Conservation (phyloP, 176 grass and related monocot genomes). For the Cenchrus purpureus region DNA sequence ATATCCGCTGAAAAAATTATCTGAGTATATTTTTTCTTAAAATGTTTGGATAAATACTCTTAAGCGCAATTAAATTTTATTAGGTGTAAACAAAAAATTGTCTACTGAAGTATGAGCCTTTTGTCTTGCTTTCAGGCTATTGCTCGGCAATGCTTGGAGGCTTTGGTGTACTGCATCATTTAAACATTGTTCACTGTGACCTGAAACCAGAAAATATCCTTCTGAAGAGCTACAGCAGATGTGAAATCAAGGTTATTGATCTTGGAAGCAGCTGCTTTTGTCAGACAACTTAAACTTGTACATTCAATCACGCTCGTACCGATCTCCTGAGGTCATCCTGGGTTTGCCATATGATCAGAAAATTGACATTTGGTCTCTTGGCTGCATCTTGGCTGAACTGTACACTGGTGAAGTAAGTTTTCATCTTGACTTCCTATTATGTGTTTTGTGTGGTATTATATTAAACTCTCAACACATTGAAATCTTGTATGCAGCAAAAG, state of each 20-base stretch:
- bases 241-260: slow-evolving; percentile 99
- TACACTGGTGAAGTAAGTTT: slow-evolving; percentile 86
- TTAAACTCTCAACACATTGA: neutral
- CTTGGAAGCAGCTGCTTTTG: slow-evolving; percentile 98
- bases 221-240: slow-evolving; percentile 96
- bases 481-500: slow-evolving; percentile 11
- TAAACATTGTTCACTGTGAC: slow-evolving; percentile 97
- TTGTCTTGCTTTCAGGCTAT: slow-evolving; percentile 68
- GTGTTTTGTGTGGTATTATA: slow-evolving; percentile 34
- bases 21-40: neutral
- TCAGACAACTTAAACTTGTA: slow-evolving; percentile 82
- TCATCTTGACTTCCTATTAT: slow-evolving; percentile 10
- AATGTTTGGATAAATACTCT: slow-evolving; percentile 17
- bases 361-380: slow-evolving; percentile 99
- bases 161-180: slow-evolving; percentile 80
- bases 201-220: slow-evolving; percentile 98
- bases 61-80: slow-evolving; percentile 14
- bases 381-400: slow-evolving; percentile 93
- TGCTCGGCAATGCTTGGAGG: slow-evolving; percentile 92
- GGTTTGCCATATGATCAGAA: slow-evolving; percentile 88
- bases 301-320: slow-evolving; percentile 97
- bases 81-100: slow-evolving; percentile 2
- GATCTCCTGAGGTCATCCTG: slow-evolving; percentile 94
- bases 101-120: slow-evolving; percentile 2
- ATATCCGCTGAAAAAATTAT: too few species aligned